Percentiles rank a stretch among this genome's conserved stretches.
These are phyloP conservation scores for Venturia oleaginea DNA, from an alignment of 2,329 filamentous ascomycete genomes.

Conservation along the genomic window DNA sequence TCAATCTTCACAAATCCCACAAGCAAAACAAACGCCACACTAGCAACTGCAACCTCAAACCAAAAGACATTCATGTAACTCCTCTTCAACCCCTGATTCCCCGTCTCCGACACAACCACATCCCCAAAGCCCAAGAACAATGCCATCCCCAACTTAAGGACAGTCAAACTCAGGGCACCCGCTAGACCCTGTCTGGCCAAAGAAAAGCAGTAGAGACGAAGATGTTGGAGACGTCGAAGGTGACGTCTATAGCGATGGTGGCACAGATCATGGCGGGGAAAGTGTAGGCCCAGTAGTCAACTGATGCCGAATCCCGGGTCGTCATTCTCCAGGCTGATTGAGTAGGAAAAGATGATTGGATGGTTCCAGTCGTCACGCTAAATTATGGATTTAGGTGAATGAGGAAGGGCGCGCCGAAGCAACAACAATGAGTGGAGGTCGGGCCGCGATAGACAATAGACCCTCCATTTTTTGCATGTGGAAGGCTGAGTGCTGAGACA, in stretches of 20 bases:
- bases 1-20: slow-evolving; percentile 14
- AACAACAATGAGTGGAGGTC: too few relatives aligned
- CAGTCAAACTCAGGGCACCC: slow-evolving; percentile 60
- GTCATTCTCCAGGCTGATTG: slow-evolving; percentile 51
- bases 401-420: not conserved
- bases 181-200: slow-evolving; percentile 60
- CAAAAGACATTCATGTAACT: slow-evolving; percentile 42
- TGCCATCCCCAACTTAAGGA: slow-evolving; percentile 64
- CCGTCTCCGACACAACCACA: slow-evolving; percentile 45
- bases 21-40: slow-evolving; percentile 9
- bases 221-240: slow-evolving; percentile 65
- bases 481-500: not conserved
- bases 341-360: too few relatives aligned
- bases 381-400: not conserved
- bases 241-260: slow-evolving; percentile 67
- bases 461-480: not conserved
- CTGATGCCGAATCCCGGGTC: too few relatives aligned
- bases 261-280: slow-evolving; percentile 60
- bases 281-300: slow-evolving; percentile 65
- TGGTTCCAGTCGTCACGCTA: slow-evolving; percentile 8
- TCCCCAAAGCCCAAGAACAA: slow-evolving; percentile 64
- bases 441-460: not conserved
- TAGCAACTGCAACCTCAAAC: slow-evolving; percentile 12
- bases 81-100: slow-evolving; percentile 31
- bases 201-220: slow-evolving; percentile 66